Percentiles rank a stretch among this genome's conserved stretches.
These are phyloP conservation scores for Gossypium sturtianum DNA, from an alignment of 345 rosid genomes.

Conservation along the genomic window DNA sequence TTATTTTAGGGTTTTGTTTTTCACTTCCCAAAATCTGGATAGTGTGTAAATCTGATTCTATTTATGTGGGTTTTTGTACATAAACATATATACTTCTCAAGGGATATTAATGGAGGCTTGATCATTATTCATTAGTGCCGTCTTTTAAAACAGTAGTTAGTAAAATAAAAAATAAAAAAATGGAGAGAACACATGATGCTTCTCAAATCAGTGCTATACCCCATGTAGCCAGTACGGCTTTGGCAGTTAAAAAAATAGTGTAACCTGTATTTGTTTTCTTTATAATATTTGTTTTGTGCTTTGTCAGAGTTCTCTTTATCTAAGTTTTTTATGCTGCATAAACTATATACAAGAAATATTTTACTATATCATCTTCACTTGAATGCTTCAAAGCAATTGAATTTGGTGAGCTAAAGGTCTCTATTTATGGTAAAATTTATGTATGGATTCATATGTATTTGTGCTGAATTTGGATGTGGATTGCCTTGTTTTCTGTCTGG, in stretches of 20 bases:
- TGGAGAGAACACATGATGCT: conserved; percentile 21
- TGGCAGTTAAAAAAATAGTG: conserved; percentile 22
- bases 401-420: too few species aligned
- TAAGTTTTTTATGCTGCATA: too few species aligned
- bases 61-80: conserved; percentile 4
- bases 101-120: conserved; percentile 14
- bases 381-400: too few species aligned
- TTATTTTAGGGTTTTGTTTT: conserved; percentile 17
- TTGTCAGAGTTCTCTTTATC: background rate
- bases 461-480: too few species aligned
- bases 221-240: conserved; percentile 30
- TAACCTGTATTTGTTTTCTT: background rate
- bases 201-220: conserved; percentile 39
- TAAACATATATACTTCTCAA: conserved; percentile 4
- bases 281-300: background rate
- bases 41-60: conserved; percentile 8
- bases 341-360: too few species aligned
- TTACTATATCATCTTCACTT: too few species aligned
- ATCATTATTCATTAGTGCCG: conserved; percentile 6
- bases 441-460: too few species aligned
- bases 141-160: background rate
- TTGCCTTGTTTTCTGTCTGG: too few species aligned
- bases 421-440: too few species aligned
- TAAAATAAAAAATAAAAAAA: background rate
- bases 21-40: conserved; percentile 14